Evolutionary conservation across 306 rosid species (phyloP), one percentile per base, ranked within the genome.

Genomic region (Erythrophleum fordii): DNA sequence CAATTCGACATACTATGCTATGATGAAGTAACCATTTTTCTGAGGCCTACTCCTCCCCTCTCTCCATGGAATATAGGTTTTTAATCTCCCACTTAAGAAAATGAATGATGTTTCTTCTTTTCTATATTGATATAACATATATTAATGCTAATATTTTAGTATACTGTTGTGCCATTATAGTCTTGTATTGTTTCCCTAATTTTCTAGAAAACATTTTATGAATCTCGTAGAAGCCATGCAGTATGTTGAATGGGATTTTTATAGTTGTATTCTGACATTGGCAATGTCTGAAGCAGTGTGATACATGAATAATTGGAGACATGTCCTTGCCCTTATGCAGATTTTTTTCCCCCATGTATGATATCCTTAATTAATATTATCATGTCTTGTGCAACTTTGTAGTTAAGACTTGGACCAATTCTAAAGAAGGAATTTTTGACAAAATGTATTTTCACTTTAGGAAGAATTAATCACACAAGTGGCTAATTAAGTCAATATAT

Each of bases 31-130:
- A 53, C 42, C 6, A 46, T 75, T 34, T 55, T 37, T 69, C 20
- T 49, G 49, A 58, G n/a, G 78, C 78, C 11, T 75, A 22, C 74
- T 76, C 53, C 73, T 68, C 35, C 20, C 48, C 65, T 41, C 16
- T 20, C 64, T 78, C 41, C 5, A 65, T 12, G 14, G 56, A 41
- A 56, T 45, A 13, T n/a, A 28, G 70, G 22, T 53, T 74, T 29
- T 44, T 11, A 65, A 52, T 66, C 62, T 73, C 6, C 68, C 45
- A 64, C 48, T 51, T 31, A 51, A 48, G 26, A 31, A 4, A 5
- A 39, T 6, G 14, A 44, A 26, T 28, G n/a, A 20, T 22, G 20
- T 16, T 39, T 45, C 58, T 25, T 44, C 45, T 65, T 74, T 34
- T 22, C 53, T 70, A 44, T 78, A 45, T 34, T 55, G 52, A 41